These are phyloP conservation scores for Silene noctiflora DNA, from an alignment of 179 eudicot species.

Conservation along the genomic window DNA sequence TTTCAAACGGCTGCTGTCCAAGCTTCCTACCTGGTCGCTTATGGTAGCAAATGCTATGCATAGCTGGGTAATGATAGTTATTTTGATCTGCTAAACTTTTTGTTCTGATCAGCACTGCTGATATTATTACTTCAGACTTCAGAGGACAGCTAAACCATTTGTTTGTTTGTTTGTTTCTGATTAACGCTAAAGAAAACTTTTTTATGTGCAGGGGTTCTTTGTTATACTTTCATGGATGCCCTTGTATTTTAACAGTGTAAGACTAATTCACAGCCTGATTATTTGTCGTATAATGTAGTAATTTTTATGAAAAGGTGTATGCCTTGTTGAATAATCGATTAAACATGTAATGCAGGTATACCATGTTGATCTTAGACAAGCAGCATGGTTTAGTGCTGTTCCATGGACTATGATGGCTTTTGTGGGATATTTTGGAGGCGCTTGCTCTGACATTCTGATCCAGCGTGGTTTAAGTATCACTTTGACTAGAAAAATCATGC, in stretches of 20 bases:
- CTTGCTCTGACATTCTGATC: conserved; percentile 73
- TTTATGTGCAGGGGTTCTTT: conserved; percentile 78
- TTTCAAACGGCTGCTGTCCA: conserved; percentile 71
- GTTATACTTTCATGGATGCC: conserved; percentile 99
- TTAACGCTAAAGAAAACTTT: background rate
- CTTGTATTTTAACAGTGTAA: conserved; percentile 80
- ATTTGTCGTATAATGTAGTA: background rate
- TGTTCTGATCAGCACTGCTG: background rate
- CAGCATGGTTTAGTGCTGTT: conserved; percentile 99
- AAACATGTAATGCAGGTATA: conserved; percentile 52
- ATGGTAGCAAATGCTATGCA: conserved; percentile 97
- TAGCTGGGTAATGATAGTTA: conserved; percentile 71
- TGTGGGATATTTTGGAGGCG: conserved; percentile 84
- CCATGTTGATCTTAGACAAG: conserved; percentile 90
- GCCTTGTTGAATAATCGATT: background rate
- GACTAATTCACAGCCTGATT: conserved; percentile 18
- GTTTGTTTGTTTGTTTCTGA: background rate
- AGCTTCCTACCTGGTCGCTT: conserved; percentile 89
- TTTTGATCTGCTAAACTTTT: background rate
- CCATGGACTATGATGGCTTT: conserved; percentile 98
- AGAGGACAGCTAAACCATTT: background rate
- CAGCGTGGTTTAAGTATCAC: conserved; percentile 72
- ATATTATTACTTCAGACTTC: no score
- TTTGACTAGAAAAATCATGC: conserved; percentile 92
- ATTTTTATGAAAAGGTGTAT: background rate